A percentile compares a stretch with the other conserved stretches of the same genome.
phyloP scores from a whole-genome alignment of 192 early-diverging fungal genomes.

The Linnemannia hyalina region DNA sequence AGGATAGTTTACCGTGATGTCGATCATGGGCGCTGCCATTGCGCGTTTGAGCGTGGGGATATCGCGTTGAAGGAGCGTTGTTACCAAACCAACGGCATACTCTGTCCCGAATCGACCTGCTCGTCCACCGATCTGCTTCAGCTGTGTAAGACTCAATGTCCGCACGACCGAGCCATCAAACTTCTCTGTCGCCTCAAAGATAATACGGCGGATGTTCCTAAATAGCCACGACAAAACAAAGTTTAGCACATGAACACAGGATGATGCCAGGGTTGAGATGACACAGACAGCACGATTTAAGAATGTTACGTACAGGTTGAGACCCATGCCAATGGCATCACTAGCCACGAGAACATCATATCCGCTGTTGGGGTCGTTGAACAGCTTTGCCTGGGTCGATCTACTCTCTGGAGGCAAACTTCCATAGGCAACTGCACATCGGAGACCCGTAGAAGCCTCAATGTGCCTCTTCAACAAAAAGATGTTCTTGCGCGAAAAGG shows the following conservation, averaged over 20 bases:
- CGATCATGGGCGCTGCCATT: slow-evolving; percentile 29
- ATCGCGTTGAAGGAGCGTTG: slow-evolving; percentile 65
- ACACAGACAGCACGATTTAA: not conserved
- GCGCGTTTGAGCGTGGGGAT: slow-evolving; percentile 35
- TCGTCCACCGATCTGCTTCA: slow-evolving; percentile 95
- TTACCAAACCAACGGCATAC: slow-evolving; percentile 76
- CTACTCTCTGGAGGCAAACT: slow-evolving; percentile 94
- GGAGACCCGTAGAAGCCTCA: slow-evolving; percentile 77
- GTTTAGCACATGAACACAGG: not conserved
- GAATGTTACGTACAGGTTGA: slow-evolving; percentile 78
- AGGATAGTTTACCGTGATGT: slow-evolving; percentile 23
- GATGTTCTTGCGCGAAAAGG: slow-evolving; percentile 87
- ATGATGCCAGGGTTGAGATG: not conserved
- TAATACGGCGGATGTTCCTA: slow-evolving; percentile 89
- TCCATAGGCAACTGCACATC: slow-evolving; percentile 94
- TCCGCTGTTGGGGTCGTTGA: slow-evolving; percentile 85
- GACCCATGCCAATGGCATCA: slow-evolving; percentile 98
- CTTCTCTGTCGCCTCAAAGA: slow-evolving; percentile 86
- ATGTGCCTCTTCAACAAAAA: slow-evolving; percentile 84
- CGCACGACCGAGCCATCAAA: slow-evolving; percentile 75
- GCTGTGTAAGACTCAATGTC: slow-evolving; percentile 77
- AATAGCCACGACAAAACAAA: slow-evolving; percentile 1
- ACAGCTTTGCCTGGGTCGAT: slow-evolving; percentile 87
- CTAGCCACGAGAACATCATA: slow-evolving; percentile 92
- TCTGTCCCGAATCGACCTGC: slow-evolving; percentile 88